A percentile compares a stretch with the other conserved stretches of the same genome.
Conservation (phyloP, 2,329 filamentous ascomycete species). For the Aotearoamyces nothofagi region DNA sequence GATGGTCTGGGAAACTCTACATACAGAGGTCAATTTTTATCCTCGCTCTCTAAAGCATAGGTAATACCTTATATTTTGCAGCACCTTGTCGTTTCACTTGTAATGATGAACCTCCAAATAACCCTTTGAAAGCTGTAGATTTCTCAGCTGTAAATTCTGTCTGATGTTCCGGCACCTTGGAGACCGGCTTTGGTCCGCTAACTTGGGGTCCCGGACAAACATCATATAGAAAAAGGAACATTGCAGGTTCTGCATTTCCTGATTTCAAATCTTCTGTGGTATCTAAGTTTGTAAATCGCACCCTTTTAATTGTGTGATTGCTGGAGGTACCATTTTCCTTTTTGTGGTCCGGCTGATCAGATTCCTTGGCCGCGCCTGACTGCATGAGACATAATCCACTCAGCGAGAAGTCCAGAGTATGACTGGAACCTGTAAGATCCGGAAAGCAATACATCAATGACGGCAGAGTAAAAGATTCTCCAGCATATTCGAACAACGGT, state of each 20-base stretch:
- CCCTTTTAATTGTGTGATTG: too few relatives aligned
- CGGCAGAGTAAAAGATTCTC: neutral
- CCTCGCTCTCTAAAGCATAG: too few relatives aligned
- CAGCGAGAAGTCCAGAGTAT: slow-evolving; percentile 1
- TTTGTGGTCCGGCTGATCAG: too few relatives aligned
- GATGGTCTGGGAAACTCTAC: slow-evolving; percentile 39
- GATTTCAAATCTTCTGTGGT: too few relatives aligned
- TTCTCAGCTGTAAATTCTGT: slow-evolving; percentile 12
- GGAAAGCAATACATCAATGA: neutral
- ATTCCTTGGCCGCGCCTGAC: too few relatives aligned
- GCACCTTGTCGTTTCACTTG: slow-evolving; percentile 29
- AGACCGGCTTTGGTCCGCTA: slow-evolving; percentile 5
- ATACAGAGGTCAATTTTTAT: too few relatives aligned
- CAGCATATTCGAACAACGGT: neutral
- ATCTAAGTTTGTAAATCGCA: too few relatives aligned
- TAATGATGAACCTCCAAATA: slow-evolving; percentile 15
- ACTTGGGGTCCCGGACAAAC: neutral
- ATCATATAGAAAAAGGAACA: too few relatives aligned
- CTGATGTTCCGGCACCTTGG: slow-evolving; percentile 8
- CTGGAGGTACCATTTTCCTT: too few relatives aligned
- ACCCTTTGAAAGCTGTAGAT: slow-evolving; percentile 21
- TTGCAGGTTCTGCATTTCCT: too few relatives aligned
- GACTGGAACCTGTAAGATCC: neutral
- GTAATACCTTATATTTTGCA: slow-evolving; percentile 27
- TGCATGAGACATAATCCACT: neutral